Percentiles rank a stretch among this genome's conserved stretches.
Conservation (phyloP, 768 basidiomycete species). For the Kwoniella bestiolae region DNA sequence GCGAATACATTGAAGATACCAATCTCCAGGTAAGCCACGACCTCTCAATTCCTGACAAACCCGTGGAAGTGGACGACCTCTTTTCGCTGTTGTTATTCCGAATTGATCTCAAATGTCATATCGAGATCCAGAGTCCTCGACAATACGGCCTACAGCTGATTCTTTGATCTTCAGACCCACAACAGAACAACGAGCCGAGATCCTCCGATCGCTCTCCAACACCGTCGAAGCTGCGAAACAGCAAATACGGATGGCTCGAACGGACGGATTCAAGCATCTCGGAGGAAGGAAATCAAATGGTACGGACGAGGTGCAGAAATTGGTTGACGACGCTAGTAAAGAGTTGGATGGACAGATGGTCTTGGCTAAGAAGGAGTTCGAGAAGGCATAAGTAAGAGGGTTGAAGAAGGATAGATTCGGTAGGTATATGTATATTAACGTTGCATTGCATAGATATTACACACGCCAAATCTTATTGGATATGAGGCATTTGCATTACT, state of each 20-base stretch:
- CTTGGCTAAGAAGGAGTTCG: conserved; percentile 57
- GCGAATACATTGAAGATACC: conserved; percentile 53
- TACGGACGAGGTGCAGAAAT: conserved; percentile 51
- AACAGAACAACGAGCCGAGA: conserved; percentile 40
- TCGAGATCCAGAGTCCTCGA: no score
- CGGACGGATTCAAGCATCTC: conserved; percentile 51
- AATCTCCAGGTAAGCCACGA: conserved; percentile 42
- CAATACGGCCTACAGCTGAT: no score
- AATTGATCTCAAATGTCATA: no score
- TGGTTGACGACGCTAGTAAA: conserved; percentile 48
- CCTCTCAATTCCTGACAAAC: no score
- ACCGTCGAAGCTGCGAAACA: conserved; percentile 53
- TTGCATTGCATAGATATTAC: conserved; percentile 5
- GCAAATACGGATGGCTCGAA: conserved; percentile 50
- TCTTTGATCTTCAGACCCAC: conserved; percentile 39
- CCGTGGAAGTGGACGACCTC: no score
- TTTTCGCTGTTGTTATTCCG: no score
- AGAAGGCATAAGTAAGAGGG: conserved; percentile 44
- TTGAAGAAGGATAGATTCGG: not conserved
- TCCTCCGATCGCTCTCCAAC: conserved; percentile 38
- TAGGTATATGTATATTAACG: not conserved
- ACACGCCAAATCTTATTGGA: no score
- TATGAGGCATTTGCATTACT: no score
- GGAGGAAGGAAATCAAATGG: conserved; percentile 43
- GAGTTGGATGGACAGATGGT: conserved; percentile 49